phyloP scores from a whole-genome alignment of 192 early-diverging fungal genomes.

The Endogone sp. region DNA sequence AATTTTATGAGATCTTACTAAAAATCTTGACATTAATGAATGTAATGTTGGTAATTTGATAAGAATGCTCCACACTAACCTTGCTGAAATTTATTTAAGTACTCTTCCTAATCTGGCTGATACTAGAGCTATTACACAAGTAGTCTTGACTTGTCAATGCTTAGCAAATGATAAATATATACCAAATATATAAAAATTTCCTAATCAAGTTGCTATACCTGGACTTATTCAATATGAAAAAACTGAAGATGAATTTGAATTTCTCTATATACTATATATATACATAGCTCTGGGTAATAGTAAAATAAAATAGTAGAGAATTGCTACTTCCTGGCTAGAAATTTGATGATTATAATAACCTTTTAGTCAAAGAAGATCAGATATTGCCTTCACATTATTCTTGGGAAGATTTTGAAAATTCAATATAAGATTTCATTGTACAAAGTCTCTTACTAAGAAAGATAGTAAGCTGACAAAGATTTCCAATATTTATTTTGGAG shows the following conservation, averaged over 20 bases:
- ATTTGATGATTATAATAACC: slow-evolving; percentile 13
- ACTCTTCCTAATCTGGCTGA: slow-evolving; percentile 8
- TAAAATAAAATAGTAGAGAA: slow-evolving; percentile 10
- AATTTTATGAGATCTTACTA: slow-evolving; percentile 9
- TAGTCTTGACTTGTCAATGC: slow-evolving; percentile 8
- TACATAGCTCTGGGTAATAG: slow-evolving; percentile 29
- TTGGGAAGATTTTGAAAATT: slow-evolving; percentile 36
- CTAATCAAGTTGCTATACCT: slow-evolving; percentile 17
- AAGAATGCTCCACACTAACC: slow-evolving; percentile 5
- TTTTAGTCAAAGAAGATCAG: slow-evolving; percentile 19
- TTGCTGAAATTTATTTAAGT: slow-evolving; percentile 15
- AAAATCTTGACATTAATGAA: background rate
- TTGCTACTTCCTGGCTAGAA: slow-evolving; percentile 19
- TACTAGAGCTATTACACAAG: slow-evolving; percentile 15
- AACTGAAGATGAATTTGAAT: background rate
- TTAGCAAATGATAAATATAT: slow-evolving; percentile 13
- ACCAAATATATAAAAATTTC: slow-evolving; percentile 15
- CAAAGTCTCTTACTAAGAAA: slow-evolving; percentile 16
- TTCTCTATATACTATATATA: slow-evolving; percentile 23
- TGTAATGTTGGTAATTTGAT: slow-evolving; percentile 17
- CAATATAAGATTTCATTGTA: slow-evolving; percentile 18
- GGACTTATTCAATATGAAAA: slow-evolving; percentile 18
- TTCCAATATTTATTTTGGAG: slow-evolving; percentile 13
- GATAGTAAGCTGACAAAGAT: slow-evolving; percentile 13
- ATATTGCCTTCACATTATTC: slow-evolving; percentile 23